Evolutionary conservation across 768 basidiomycete species (phyloP).

Genomic region (Pholiota microspora): DNA sequence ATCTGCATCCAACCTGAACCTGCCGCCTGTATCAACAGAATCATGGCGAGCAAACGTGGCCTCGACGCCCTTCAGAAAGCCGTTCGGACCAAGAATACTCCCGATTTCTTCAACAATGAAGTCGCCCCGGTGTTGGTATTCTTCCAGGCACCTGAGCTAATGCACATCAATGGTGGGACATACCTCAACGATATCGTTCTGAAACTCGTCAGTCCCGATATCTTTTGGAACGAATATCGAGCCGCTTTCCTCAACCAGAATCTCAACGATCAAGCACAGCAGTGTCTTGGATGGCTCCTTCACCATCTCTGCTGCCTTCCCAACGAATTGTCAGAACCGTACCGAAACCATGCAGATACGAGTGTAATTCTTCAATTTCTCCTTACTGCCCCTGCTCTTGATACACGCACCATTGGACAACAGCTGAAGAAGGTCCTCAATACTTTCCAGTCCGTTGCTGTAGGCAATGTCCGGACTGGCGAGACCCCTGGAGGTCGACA

Average conservation of each 20-base stretch:
- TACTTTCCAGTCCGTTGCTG: constrained; percentile 19
- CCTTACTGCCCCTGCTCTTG: constrained; percentile 20
- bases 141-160: constrained; percentile 35
- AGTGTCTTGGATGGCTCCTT: constrained; percentile 47
- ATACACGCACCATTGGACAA: constrained; percentile 28
- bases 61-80: constrained; percentile 36
- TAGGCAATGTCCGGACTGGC: constrained; percentile 8
- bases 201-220: constrained; percentile 45
- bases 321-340: constrained; percentile 28
- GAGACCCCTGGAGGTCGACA: constrained; percentile 61
- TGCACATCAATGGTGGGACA: constrained; percentile 38
- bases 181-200: constrained; percentile 37
- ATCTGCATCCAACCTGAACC: constrained; percentile 37
- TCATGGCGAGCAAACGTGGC: constrained; percentile 35
- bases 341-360: constrained; percentile 37
- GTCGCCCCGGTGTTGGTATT: constrained; percentile 35
- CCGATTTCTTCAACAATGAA: constrained; percentile 40
- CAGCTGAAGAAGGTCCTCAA: constrained; percentile 35
- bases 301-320: constrained; percentile 44
- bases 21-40: constrained; percentile 31
- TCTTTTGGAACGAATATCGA: constrained; percentile 45
- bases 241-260: constrained; percentile 31
- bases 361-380: constrained; percentile 26
- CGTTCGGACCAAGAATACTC: constrained; percentile 37
- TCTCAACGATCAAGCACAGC: constrained; percentile 32